A percentile compares a stretch with the other conserved stretches of the same genome.
phyloP scores from a whole-genome alignment of 768 basidiomycete species.

The Vishniacozyma victoriae region DNA sequence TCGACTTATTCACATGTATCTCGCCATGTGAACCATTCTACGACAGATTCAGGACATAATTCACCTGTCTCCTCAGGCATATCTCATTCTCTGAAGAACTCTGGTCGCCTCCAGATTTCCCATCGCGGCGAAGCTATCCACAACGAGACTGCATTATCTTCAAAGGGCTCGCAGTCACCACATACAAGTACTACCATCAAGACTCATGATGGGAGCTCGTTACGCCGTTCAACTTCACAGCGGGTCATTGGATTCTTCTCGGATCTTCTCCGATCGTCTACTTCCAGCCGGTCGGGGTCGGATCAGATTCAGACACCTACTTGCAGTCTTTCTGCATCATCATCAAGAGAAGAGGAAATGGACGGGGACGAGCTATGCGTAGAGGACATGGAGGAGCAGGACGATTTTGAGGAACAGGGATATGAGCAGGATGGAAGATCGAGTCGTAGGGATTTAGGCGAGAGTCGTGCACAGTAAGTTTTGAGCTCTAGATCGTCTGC shows the following conservation, averaged over 20 bases:
- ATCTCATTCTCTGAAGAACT: neutral
- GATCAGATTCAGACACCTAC: too few species aligned
- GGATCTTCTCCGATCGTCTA: neutral
- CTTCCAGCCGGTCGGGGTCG: too few species aligned
- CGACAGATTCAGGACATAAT: too few species aligned
- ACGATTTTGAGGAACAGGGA: neutral
- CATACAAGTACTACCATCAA: neutral
- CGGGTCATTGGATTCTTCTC: neutral
- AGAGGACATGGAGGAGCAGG: too few species aligned
- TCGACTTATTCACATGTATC: too few species aligned
- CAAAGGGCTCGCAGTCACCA: neutral
- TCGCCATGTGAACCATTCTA: too few species aligned
- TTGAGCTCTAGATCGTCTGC: neutral
- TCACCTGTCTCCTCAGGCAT: too few species aligned
- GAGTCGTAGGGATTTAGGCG: neutral
- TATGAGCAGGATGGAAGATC: neutral
- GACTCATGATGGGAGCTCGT: neutral
- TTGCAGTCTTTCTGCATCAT: too few species aligned
- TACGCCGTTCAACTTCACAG: neutral
- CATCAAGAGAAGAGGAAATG: too few species aligned
- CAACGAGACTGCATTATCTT: neutral
- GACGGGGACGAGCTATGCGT: too few species aligned
- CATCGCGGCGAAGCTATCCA: neutral
- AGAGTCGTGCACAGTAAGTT: neutral
- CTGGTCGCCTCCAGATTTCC: neutral